Base-by-base conservation (phyloP, 768 basidiomycete genomes). In the Rhizopogon salebrosus region DNA sequence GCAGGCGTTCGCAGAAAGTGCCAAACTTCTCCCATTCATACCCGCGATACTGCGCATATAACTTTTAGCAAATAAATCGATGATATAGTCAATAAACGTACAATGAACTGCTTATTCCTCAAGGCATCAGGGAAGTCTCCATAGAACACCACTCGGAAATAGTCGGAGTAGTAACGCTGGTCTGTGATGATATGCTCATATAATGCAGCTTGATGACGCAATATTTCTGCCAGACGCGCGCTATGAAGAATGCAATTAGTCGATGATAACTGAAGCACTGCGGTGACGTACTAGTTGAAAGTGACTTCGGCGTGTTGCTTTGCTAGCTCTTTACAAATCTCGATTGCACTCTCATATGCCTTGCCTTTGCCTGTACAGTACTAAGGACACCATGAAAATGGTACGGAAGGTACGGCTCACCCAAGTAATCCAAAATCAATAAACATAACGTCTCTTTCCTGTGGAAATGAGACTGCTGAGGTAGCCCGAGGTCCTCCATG, bases 261-360 rank as follows among this genome's bases (percentile, higher is more conserved):
- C 40, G 26, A 46, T n/a, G 27, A 13, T 49, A 1, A 51, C 43
- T 29, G 24, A 20, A 13, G 2, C 18, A 11, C 55, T 39, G 37
- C 16, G 26, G 31, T 26, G 35, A 62, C 87, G 41, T 72, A 94
- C 87, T 94, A 93, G 67, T 95, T 90, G 75, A 89, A 95, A 6
- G 94, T 92, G 50, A 92, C 79, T 64, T 87, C 85, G 14, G 88
- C 80, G 71, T 98, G 95, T 66, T 98, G 93, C 55, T 74, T 82
- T 13, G 87, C 87, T 23, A 98, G 72, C 61, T 98, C 95, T 70
- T 90, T 91, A 72, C 92, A 95, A 45, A 98, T 88, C 42, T 92
- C 89, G 53, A 97, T 84, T 2, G 93, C 95, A 49, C 81, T 87
- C 69, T 98, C 95, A 82, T 92, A 98, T n/a, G 95, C 95, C 62